A percentile compares a stretch with the other conserved stretches of the same genome.
Conservation (phyloP, 495 filamentous ascomycete species). For the Antarctomyces pellizariae region DNA sequence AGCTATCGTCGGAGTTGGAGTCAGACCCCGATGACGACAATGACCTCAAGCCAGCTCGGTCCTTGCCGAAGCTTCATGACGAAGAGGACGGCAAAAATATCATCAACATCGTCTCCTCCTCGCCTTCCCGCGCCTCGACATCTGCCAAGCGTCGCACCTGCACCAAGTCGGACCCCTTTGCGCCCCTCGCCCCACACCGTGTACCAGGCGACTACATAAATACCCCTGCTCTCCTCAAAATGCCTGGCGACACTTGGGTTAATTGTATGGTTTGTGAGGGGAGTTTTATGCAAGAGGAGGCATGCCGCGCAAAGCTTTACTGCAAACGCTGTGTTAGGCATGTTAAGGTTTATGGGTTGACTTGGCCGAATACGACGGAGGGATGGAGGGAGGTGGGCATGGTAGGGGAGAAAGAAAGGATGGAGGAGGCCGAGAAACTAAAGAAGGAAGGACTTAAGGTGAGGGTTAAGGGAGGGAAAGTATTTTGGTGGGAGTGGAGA, state of each 20-base stretch:
- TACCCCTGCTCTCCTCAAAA: conserved; percentile 43
- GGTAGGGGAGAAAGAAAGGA: conserved; percentile 4
- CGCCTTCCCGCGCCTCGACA: no score
- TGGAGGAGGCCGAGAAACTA: conserved; percentile 2
- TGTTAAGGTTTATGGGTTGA: conserved; percentile 80
- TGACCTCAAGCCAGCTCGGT: neutral
- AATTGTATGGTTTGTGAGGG: conserved; percentile 60
- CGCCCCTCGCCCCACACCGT: conserved; percentile 17
- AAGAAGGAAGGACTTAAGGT: conserved; percentile 4
- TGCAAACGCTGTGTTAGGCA: conserved; percentile 90
- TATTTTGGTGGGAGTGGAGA: no score
- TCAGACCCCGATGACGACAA: conserved; percentile 1
- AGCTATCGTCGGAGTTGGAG: conserved; percentile 5
- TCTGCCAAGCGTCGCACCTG: no score
- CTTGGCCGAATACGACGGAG: conserved; percentile 67
- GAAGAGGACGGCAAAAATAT: conserved; percentile 3
- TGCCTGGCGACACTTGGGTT: conserved; percentile 61
- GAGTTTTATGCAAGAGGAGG: conserved; percentile 68
- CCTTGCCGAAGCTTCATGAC: neutral
- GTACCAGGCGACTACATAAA: conserved; percentile 59
- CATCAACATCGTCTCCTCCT: neutral
- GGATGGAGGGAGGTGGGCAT: conserved; percentile 5
- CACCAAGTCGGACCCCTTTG: conserved; percentile 2
- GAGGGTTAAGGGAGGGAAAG: conserved; percentile 2
- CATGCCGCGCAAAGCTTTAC: conserved; percentile 58